Base-by-base conservation (phyloP, 116 monocot species). In the Posidonia oceanica region DNA sequence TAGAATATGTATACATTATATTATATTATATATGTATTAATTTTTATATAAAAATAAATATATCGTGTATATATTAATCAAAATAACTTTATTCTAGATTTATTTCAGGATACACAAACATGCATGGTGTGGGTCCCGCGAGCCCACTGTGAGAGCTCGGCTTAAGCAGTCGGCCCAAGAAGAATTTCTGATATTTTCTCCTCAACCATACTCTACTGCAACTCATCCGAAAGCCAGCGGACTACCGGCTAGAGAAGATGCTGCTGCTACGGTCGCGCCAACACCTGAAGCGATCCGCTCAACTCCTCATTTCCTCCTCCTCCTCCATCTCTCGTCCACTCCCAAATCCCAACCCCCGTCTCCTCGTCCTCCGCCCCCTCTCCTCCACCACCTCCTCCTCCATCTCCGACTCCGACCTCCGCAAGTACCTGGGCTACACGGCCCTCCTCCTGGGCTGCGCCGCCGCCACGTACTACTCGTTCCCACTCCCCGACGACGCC, bases 381-480 rank as follows among this genome's bases (percentile, higher is more conserved):
- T 36, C 68, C 78, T 38, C 83, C 52, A 16, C 72, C 42, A 3
- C 72, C 39, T 48, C 78, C 59, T 60, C 84, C 29, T 22, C 82
- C 67, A 4, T 78, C 16, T 80, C 97, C 61, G 83, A 83, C 5
- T 65, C 85, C n/a, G 89, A 97, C 56, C 44, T 92, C 70, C 87
- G 92, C 42, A 92, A 92, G 72, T 97, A 97, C 79, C 67, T 80
- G 20, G 97, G 97, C 67, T 89, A 89, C 87, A 63, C 75, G 42
- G 82, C 85, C 64, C 97, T 97, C 75, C 23, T 87, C 57, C 39
- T 85, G 12, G 97, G 87, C 66, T 88, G 85, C 81, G 85, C 81
- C 77, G 89, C 83, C 53, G 97, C 89, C 39, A 92, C 93, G 64
- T 92, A 91, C 83, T 92, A 84, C 85, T 89, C 89, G 74, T 92